These are phyloP conservation scores for Xylaria multiplex DNA, from an alignment of 2,329 filamentous ascomycete species.

Conservation along the genomic window DNA sequence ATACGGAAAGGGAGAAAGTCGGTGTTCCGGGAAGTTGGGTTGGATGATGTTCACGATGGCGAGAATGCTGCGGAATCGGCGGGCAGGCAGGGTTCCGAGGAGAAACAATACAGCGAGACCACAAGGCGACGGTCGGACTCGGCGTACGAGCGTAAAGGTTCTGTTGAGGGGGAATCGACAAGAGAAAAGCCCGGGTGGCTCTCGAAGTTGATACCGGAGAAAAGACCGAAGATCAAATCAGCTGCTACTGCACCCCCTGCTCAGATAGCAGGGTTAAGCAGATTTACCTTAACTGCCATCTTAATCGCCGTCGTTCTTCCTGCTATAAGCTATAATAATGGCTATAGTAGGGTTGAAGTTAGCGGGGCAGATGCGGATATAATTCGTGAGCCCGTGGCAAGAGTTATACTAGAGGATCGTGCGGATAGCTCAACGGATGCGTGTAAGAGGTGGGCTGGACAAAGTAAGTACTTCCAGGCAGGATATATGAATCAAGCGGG, in stretches of 20 bases:
- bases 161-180: constrained; percentile 34
- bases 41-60: constrained; percentile 52
- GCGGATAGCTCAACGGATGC: constrained; percentile 63
- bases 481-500: not conserved
- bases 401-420: constrained; percentile 51
- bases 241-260: constrained; percentile 57
- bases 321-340: constrained; percentile 56
- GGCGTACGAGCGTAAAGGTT: constrained; percentile 45
- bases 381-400: constrained; percentile 47
- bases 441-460: constrained; percentile 73
- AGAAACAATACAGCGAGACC: constrained; percentile 49
- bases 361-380: constrained; percentile 61
- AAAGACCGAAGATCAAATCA: constrained; percentile 56
- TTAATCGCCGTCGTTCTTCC: constrained; percentile 63
- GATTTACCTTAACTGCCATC: constrained; percentile 59
- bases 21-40: constrained; percentile 63
- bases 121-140: constrained; percentile 45
- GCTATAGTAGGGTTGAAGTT: constrained; percentile 52
- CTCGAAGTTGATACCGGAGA: constrained; percentile 53
- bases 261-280: constrained; percentile 54
- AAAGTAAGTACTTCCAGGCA: constrained; percentile 56
- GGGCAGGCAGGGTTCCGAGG: constrained; percentile 43
- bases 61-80: constrained; percentile 44
- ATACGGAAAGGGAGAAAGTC: constrained; percentile 62
- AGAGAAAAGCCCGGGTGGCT: constrained; percentile 53